Base-by-base conservation (phyloP, 1,139 yeast genomes). In the Candida tropicalis region DNA sequence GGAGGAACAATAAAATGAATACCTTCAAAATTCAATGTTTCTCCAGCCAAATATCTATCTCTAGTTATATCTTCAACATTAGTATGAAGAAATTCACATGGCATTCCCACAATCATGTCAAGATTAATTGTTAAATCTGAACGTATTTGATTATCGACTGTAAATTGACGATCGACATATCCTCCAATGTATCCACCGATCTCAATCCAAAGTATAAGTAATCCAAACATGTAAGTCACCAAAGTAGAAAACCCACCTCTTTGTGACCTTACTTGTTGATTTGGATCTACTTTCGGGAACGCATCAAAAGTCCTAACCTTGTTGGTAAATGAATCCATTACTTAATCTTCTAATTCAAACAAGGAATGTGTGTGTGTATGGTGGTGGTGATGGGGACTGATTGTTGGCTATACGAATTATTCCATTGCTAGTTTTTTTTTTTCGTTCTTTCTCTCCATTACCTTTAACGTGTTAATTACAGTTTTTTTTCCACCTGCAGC, bases 181-280 rank as follows among this genome's bases (percentile, higher is more conserved):
- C 97, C 98, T 35, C 95, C 96, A 46, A 91, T 70, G 60, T 75
- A 88, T 7, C 87, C 86, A 7, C 97, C 96, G 37, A 90, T 66
- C 60, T 90, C 95, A n/a, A 87, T 79, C 89, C 96, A 90, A 11
- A 87, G 63, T 35, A 91, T 69, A 57, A 89, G 79, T 12, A 89
- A 57, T 20, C 85, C 78, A 42, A 81, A 73, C 22, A 86, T 54
- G 17, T 76, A 71, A 9, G 91, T 81, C 38, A 84, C 41, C 3
- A 89, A 53, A 0, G 96, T 84, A n/a, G 91, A 79, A 18, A 80
- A 59, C 3, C 95, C 93, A 23, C 96, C 96, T 49, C 93, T 73
- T 31, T 79, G 70, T 1, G 95, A 85, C 50, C 88, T 68, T 40
- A 86, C 84, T 34, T 86, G 77, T 56, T 88, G 91, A 48, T 85